Conservation (phyloP, 2,329 filamentous ascomycete genomes). For the Monosporascus sp. region DNA sequence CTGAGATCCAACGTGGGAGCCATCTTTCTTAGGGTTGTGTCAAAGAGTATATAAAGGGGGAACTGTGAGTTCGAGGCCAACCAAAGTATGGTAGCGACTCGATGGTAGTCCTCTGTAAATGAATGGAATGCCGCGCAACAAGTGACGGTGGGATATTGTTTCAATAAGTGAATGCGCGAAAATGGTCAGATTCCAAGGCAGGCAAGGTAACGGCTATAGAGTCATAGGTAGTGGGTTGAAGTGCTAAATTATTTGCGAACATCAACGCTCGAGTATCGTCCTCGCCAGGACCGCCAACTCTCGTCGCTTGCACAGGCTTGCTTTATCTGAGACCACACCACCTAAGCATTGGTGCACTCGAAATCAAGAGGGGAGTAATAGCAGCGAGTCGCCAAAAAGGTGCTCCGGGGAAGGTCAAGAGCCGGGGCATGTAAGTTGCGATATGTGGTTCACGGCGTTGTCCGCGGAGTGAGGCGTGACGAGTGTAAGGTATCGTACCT, state of each 20-base stretch:
- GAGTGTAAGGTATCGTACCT: neutral
- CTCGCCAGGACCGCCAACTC: neutral
- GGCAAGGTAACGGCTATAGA: no score
- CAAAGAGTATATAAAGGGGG: neutral
- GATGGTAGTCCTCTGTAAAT: neutral
- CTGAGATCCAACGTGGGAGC: conserved; percentile 42
- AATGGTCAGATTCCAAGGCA: neutral
- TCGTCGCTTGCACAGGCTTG: neutral
- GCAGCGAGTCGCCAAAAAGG: neutral
- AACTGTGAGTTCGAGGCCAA: neutral
- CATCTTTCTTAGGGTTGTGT: conserved; percentile 28
- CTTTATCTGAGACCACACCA: neutral
- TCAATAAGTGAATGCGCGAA: neutral
- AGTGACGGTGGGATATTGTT: neutral
- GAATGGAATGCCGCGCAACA: neutral
- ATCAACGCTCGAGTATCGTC: neutral
- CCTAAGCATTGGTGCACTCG: neutral
- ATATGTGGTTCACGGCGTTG: neutral
- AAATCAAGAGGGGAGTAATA: neutral
- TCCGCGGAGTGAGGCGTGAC: neutral
- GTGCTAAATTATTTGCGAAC: no score
- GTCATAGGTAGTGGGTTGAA: no score
- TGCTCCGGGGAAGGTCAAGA: neutral
- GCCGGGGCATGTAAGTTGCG: neutral
- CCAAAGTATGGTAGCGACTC: neutral